These are phyloP conservation scores for Nicotiana tomentosiformis DNA, from an alignment of 257 asterid genomes.

Conservation along the genomic window DNA sequence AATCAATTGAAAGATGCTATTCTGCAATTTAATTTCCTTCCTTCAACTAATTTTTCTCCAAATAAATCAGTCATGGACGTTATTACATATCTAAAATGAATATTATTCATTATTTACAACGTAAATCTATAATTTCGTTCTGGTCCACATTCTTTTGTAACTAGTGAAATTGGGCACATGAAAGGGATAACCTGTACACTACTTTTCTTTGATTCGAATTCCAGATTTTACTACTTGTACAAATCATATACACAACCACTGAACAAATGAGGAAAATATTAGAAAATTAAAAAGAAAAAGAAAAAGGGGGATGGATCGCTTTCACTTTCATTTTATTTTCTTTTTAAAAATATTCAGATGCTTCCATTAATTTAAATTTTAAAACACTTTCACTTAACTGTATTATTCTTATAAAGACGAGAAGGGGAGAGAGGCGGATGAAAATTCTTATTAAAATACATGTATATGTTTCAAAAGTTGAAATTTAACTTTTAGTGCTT, in stretches of 20 bases:
- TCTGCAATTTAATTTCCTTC: background rate
- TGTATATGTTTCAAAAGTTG: background rate
- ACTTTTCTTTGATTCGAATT: background rate
- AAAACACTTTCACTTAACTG: background rate
- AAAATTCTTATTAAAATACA: background rate
- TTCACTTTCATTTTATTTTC: conserved; percentile 3
- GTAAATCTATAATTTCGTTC: background rate
- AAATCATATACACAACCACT: background rate
- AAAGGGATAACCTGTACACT: background rate
- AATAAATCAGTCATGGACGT: background rate
- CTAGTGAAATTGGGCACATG: background rate
- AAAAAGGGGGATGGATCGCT: background rate
- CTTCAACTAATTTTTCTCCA: background rate
- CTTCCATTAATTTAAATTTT: background rate
- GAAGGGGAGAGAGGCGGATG: background rate
- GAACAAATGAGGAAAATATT: background rate
- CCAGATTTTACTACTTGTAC: background rate
- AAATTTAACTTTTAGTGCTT: background rate
- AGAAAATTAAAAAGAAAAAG: background rate
- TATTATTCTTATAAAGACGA: background rate
- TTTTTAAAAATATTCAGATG: background rate
- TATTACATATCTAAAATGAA: background rate
- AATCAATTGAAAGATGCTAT: conserved; percentile 39
- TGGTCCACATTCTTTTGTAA: background rate
- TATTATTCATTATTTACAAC: background rate